phyloP scores from a whole-genome alignment of 345 rosid species.

The Populus deltoides region DNA sequence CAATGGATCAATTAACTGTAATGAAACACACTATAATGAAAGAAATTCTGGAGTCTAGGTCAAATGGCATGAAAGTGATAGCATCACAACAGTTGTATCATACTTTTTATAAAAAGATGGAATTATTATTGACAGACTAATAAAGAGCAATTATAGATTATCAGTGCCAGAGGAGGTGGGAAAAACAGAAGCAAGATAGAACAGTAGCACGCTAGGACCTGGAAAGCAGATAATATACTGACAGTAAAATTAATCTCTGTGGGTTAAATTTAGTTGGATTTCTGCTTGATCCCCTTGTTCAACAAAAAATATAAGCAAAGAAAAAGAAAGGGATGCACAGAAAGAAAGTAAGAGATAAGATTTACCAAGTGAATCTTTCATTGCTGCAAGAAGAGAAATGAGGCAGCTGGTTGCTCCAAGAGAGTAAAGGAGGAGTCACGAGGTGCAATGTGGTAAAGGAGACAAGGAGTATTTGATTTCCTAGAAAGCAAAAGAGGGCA shows the following conservation, averaged over 20 bases:
- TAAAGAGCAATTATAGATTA: background rate
- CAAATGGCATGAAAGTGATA: background rate
- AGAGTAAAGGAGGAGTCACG: background rate
- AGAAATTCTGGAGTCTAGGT: background rate
- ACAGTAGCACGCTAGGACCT: background rate
- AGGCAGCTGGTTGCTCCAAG: conserved; percentile 6
- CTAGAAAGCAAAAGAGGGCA: background rate
- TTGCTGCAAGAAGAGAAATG: conserved; percentile 1
- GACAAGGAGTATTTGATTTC: background rate
- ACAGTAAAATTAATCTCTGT: background rate
- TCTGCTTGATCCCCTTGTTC: background rate
- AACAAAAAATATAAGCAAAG: background rate
- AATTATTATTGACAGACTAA: no score
- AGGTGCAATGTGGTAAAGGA: background rate
- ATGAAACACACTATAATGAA: background rate
- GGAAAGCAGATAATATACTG: background rate
- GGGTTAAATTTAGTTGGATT: background rate
- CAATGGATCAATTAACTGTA: background rate
- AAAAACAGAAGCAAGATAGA: background rate
- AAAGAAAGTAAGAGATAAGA: background rate
- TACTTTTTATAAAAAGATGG: no score
- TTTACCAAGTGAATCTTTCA: conserved; percentile 17
- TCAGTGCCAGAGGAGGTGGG: background rate
- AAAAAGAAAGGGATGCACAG: background rate
- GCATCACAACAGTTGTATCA: background rate